A percentile compares a stretch with the other conserved stretches of the same genome.
Evolutionary conservation across 148 eudicot genomes (phyloP).

Genomic region (Dysphania ambrosioides): DNA sequence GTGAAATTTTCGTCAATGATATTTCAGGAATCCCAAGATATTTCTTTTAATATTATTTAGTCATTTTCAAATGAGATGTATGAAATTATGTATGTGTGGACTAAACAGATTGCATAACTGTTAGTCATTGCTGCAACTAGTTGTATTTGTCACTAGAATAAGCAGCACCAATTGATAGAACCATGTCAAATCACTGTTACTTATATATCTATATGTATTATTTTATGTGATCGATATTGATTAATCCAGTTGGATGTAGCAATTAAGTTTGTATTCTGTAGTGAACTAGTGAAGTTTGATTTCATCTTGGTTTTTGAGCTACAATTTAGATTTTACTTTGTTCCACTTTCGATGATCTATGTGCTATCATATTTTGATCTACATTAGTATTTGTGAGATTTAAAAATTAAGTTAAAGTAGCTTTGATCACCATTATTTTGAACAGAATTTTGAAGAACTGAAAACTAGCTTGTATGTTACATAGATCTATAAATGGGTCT

Average conservation of each 20-base stretch:
- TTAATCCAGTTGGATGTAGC: background rate
- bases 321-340: too few relatives aligned
- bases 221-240: background rate
- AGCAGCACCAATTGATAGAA: background rate
- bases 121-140: constrained; percentile 14
- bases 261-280: background rate
- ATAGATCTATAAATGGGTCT: too few relatives aligned
- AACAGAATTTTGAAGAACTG: too few relatives aligned
- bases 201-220: background rate
- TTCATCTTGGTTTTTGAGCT: too few relatives aligned
- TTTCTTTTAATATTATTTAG: too few relatives aligned
- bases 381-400: too few relatives aligned
- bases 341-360: too few relatives aligned
- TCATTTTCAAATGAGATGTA: background rate
- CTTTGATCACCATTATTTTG: too few relatives aligned
- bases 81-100: too few relatives aligned
- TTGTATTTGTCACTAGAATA: constrained; percentile 12
- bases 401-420: too few relatives aligned
- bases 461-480: too few relatives aligned
- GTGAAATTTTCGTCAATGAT: constrained; percentile 8
- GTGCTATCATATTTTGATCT: too few relatives aligned
- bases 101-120: constrained; percentile 3
- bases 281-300: background rate
- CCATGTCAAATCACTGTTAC: constrained; percentile 9
- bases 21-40: background rate